Evolutionary conservation across 441 rosid species (phyloP), one percentile per base, ranked within the genome.

Genomic region (Croton setiger): DNA sequence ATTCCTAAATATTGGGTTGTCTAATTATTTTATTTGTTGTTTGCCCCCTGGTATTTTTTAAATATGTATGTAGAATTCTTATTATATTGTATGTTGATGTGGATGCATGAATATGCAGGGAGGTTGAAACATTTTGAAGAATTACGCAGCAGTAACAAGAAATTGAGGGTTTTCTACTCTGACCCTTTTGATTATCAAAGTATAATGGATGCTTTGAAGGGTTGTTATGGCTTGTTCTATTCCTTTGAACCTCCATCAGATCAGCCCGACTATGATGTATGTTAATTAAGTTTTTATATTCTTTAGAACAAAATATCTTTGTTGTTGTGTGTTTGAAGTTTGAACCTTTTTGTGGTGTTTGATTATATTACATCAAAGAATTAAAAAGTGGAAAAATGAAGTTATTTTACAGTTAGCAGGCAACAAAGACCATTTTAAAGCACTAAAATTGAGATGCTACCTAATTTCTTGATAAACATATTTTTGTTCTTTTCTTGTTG

Each of bases 111-210:
- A 56, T 56, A 9, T 39, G 66, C 68, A 85, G 86, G 74, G 1
- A 84, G 74, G 21, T 65, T 76, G 72, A 52, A 81, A 61, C n/a
- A 67, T 23, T 52, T 45, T 48, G 77, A 74, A 41, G 70, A 57
- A 36, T 45, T 67, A 41, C 41, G 23, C 39, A 2, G 41, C 33
- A 76, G 78, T 4, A 72, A 62, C 67, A 66, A 83, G 64, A 84
- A 73, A 60, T 65, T 88, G 68, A 84, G 76, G 76, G 64, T 85
- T 56, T 88, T 83, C 69, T 63, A 64, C 5, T 79, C 85, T 13
- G 94, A 88, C 57, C 87, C 85, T 2, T 88, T 88, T 66, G 91
- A 88, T 66, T 86, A 83, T 63, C 81, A 86, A 31, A 86, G 89
- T 75, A 77, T 88, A 4, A 53, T 73, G 37, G 87, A 81, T 55